Conservation (phyloP, 129 eudicot species). For the Silybum marianum region DNA sequence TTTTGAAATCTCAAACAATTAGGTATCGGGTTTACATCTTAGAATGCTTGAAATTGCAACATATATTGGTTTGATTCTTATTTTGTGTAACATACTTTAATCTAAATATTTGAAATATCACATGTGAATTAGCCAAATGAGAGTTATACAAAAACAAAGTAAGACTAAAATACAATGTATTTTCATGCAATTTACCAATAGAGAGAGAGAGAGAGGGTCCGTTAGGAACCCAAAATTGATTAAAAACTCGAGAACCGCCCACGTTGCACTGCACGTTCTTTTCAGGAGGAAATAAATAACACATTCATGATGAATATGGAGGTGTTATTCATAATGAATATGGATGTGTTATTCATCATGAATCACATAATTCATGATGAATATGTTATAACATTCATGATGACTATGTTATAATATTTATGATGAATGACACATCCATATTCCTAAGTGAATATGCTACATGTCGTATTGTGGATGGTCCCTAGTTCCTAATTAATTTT, state of each 20-base stretch:
- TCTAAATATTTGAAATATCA: neutral
- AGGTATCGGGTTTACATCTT: neutral
- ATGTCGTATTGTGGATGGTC: neutral
- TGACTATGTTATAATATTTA: too few species aligned
- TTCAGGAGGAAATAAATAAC: neutral
- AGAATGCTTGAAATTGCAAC: neutral
- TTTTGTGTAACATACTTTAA: too few species aligned
- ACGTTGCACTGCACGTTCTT: neutral
- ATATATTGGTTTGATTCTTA: too few species aligned
- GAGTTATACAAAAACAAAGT: neutral
- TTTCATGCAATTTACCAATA: neutral
- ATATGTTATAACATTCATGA: too few species aligned
- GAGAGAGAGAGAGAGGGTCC: neutral
- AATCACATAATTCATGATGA: too few species aligned
- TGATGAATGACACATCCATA: too few species aligned
- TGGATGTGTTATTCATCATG: too few species aligned
- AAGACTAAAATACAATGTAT: neutral
- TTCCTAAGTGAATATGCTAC: too few species aligned
- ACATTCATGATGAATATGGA: neutral
- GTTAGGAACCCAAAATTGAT: neutral
- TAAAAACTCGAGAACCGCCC: neutral
- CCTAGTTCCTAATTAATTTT: neutral
- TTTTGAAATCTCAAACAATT: neutral
- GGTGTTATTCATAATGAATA: neutral
- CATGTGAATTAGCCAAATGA: neutral